These are phyloP conservation scores for Chalciporus chontae DNA, from an alignment of 768 basidiomycete genomes.

Conservation along the genomic window DNA sequence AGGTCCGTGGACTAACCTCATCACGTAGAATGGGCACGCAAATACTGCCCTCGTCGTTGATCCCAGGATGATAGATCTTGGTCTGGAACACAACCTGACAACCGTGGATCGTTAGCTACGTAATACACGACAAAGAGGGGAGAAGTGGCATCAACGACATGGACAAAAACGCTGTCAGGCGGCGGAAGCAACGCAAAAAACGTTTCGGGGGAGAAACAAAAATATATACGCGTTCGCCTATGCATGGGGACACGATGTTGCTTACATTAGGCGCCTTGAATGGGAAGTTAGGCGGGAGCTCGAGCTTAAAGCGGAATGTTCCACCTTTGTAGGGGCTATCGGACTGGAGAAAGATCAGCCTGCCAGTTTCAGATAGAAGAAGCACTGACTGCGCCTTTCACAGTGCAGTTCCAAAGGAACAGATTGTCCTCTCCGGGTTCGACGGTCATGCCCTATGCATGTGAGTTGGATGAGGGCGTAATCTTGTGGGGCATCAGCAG, in stretches of 20 bases:
- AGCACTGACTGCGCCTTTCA: conserved; percentile 66
- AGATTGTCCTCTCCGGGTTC: conserved; percentile 69
- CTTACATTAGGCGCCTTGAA: conserved; percentile 82
- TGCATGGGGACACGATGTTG: background rate
- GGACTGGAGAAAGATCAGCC: conserved; percentile 37
- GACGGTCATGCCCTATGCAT: conserved; percentile 55
- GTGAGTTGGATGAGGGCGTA: conserved; percentile 8
- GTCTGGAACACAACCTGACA: conserved; percentile 76
- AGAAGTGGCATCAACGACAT: background rate
- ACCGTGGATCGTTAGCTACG: conserved; percentile 14
- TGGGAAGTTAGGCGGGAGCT: conserved; percentile 77
- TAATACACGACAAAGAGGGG: conserved; percentile 9
- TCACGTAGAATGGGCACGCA: conserved; percentile 83
- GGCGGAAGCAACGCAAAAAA: conserved; percentile 8
- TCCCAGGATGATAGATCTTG: conserved; percentile 88
- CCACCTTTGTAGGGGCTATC: conserved; percentile 84
- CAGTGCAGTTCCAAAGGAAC: conserved; percentile 71
- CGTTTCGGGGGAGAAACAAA: conserved; percentile 18
- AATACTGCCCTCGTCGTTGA: conserved; percentile 85
- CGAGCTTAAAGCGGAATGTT: conserved; percentile 69
- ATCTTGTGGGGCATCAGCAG: conserved; percentile 6
- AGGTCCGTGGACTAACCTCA: conserved; percentile 49
- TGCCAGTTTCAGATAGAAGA: conserved; percentile 2
- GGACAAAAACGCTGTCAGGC: background rate
- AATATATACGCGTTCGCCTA: background rate